Base-by-base conservation (phyloP, 139 green algal genomes). In the Chlorella sp. region DNA sequence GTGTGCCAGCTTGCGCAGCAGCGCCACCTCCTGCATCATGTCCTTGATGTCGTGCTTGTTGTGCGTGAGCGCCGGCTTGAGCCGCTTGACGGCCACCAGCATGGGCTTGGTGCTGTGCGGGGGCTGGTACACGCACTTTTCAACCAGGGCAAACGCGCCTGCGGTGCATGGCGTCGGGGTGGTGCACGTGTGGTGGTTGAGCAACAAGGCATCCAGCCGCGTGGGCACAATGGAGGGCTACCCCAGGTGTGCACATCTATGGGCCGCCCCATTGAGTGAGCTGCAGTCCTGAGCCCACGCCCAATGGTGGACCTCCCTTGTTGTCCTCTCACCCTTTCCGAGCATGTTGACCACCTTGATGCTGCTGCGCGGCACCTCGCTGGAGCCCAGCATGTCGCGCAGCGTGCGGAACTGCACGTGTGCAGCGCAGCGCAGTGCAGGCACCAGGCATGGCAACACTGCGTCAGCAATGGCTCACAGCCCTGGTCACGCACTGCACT, bases 1-100 rank as follows among this genome's bases (percentile, higher is more conserved):
- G 42, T 67, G 33, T 26, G 23, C 23, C 61, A 67, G 61, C 61
- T 67, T 67, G 61, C 61, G 61, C 61, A 67, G 61, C 61, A 67
- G 61, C 3, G 61, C 61, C 29, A 30, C 29, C 29, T 67, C 61
- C 29, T 67, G n/a, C 23, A 67, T 27, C 61, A 67, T 67, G 61
- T 30, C 61, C 61, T 6, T 6, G 23, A 67, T 30, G 29, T 67
- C 61, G 3, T 26, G n/a, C 3, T 5, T 22, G 3, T 34, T 35
- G 61, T 27, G 61, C 3, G 61, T 67, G 61, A 67, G 61, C 61
- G 33, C 61, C 23, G 61, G 61, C 29, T 67, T 67, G 3, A 67
- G 29, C 61, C 61, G 61, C 61, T 67, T 67, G n/a, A 67, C 61
- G 23, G 61, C 61, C 27, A 67, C 61, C 27, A 36, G 29, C 61